These are phyloP conservation scores for Vigna trinervia DNA, from an alignment of 306 rosid genomes.

Conservation along the genomic window DNA sequence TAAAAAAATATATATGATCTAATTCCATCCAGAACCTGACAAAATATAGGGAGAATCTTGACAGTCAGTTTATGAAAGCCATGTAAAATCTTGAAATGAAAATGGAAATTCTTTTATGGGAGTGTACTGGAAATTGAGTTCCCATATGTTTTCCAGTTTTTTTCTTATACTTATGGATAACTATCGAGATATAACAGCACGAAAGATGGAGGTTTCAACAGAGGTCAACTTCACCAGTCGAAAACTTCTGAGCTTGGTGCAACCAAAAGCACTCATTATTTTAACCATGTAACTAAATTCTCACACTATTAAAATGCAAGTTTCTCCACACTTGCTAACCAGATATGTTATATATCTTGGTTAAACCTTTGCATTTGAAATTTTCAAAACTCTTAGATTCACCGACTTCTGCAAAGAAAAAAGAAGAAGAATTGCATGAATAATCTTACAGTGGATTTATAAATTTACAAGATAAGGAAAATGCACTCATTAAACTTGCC, in stretches of 20 bases:
- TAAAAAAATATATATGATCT: no score
- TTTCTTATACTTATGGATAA: no score
- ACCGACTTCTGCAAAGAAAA: slow-evolving; percentile 8
- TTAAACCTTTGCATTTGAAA: background rate
- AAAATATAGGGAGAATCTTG: no score
- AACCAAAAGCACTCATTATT: no score
- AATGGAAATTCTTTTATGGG: slow-evolving; percentile 19
- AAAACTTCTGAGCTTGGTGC: no score
- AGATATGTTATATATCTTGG: slow-evolving; percentile 30
- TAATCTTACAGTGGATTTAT: background rate
- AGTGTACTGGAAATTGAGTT: background rate
- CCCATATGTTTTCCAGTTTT: no score
- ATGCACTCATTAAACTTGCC: background rate
- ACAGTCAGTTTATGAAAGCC: no score
- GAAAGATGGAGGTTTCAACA: no score
- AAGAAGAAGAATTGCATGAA: background rate
- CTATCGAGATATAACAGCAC: no score
- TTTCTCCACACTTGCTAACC: background rate
- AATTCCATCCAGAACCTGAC: no score
- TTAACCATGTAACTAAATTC: no score
- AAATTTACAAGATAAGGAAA: background rate
- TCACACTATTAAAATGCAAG: background rate
- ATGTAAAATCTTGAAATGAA: slow-evolving; percentile 23
- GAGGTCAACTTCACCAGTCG: no score
- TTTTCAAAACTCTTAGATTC: background rate